Conservation (phyloP, 2,329 filamentous ascomycete genomes). For the Aspergillus alliaceus region DNA sequence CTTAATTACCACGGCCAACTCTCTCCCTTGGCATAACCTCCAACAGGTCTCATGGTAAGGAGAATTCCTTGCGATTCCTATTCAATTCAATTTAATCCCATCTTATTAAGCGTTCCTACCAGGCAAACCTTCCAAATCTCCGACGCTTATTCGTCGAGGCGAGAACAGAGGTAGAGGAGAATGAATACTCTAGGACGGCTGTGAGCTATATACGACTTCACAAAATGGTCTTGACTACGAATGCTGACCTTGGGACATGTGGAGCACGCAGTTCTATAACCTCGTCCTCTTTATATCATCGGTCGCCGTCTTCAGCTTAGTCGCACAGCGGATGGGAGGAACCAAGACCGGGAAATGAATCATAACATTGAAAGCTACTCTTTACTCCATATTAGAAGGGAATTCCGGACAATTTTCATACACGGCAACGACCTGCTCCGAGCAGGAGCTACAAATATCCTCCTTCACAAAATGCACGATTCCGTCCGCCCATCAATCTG, state of each 20-base stretch:
- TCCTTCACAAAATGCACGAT: background rate
- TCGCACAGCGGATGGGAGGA: slow-evolving; percentile 77
- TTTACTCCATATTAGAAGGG: slow-evolving; percentile 3
- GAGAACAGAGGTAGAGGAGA: slow-evolving; percentile 87
- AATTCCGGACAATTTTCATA: background rate
- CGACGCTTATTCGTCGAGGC: slow-evolving; percentile 94
- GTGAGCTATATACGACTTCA: slow-evolving; percentile 53
- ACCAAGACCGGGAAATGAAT: slow-evolving; percentile 37
- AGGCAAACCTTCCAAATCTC: slow-evolving; percentile 76
- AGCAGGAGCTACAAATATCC: slow-evolving; percentile 5
- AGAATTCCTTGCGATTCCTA: too few relatives aligned
- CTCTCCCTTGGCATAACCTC: background rate
- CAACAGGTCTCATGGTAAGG: background rate
- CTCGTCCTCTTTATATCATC: slow-evolving; percentile 95
- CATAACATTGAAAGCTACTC: background rate
- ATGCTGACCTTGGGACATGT: too few relatives aligned
- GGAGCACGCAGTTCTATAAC: slow-evolving; percentile 84
- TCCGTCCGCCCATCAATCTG: slow-evolving; percentile 34
- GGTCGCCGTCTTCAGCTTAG: slow-evolving; percentile 87
- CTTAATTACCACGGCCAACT: background rate
- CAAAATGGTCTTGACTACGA: background rate
- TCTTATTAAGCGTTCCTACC: background rate
- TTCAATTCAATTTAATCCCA: background rate
- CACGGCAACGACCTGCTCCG: slow-evolving; percentile 7
- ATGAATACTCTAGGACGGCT: slow-evolving; percentile 88